These are phyloP conservation scores for Capsicum pubescens DNA, from an alignment of 257 asterid species.

Conservation along the genomic window DNA sequence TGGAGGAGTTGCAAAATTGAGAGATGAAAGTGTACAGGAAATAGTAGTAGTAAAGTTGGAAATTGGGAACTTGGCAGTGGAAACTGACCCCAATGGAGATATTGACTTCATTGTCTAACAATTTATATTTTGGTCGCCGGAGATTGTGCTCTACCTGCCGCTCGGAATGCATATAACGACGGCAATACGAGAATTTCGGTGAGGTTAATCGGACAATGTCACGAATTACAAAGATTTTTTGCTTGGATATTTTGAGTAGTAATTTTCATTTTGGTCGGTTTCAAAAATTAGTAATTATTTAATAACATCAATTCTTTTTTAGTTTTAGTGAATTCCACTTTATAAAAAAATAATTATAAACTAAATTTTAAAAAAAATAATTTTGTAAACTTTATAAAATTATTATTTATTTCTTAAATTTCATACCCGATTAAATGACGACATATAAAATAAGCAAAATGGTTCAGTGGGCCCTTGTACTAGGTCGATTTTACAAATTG, in stretches of 20 bases:
- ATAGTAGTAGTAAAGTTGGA: slow-evolving; percentile 22
- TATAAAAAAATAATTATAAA: too few relatives aligned
- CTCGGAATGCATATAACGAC: neutral
- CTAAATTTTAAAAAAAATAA: too few relatives aligned
- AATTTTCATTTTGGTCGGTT: too few relatives aligned
- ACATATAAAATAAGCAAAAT: too few relatives aligned
- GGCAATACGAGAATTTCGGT: neutral
- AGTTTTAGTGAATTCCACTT: too few relatives aligned
- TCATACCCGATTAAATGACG: too few relatives aligned
- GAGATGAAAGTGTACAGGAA: slow-evolving; percentile 18
- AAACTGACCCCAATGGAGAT: neutral
- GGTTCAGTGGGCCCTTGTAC: too few relatives aligned
- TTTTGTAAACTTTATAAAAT: too few relatives aligned
- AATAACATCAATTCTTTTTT: too few relatives aligned
- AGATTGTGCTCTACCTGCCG: neutral
- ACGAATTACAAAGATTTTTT: neutral
- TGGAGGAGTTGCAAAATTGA: slow-evolving; percentile 17
- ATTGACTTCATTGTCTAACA: slow-evolving; percentile 25
- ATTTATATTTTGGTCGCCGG: neutral
- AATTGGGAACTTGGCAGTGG: slow-evolving; percentile 13
- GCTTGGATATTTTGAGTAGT: neutral
- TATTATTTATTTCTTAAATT: too few relatives aligned
- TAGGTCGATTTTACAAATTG: too few relatives aligned
- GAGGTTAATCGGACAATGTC: slow-evolving; percentile 11
- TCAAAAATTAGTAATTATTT: too few relatives aligned